Evolutionary conservation across 768 basidiomycete genomes (phyloP).

Genomic region (Rhodotorula paludigena): DNA sequence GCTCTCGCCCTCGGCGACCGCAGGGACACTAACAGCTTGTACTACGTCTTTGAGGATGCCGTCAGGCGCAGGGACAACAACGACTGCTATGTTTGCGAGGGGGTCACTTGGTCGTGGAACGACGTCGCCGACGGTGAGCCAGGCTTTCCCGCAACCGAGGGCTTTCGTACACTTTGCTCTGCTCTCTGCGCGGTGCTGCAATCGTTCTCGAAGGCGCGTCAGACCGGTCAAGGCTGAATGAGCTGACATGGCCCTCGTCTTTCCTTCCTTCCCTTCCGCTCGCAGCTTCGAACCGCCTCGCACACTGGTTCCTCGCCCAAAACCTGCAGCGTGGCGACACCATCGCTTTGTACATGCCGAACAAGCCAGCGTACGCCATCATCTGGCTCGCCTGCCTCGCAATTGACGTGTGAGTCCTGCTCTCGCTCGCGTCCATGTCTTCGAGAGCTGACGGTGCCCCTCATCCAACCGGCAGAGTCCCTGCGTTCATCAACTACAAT

Average conservation of each 20-base stretch:
- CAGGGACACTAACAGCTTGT: conserved; percentile 27
- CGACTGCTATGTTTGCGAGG: conserved; percentile 32
- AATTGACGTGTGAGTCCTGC: conserved; percentile 18
- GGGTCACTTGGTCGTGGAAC: conserved; percentile 4
- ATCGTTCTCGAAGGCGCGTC: no score
- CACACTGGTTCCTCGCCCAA: conserved; percentile 16
- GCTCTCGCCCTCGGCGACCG: neutral
- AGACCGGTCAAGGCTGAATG: no score
- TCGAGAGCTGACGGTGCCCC: no score
- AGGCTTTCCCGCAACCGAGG: no score
- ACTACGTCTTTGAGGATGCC: conserved; percentile 31
- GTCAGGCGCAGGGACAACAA: neutral
- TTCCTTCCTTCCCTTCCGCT: neutral
- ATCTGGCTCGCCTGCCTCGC: conserved; percentile 34
- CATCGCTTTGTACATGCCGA: conserved; percentile 32
- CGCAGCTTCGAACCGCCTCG: conserved; percentile 26
- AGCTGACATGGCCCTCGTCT: no score
- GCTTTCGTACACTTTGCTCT: no score
- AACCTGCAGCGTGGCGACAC: conserved; percentile 20
- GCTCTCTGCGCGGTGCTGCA: no score
- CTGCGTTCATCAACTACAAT: conserved; percentile 39
- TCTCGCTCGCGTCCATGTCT: neutral
- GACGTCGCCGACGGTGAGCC: neutral
- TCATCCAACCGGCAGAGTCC: conserved; percentile 3
- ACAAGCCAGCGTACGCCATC: conserved; percentile 36